Evolutionary conservation across 192 early-diverging fungal genomes (phyloP).

Genomic region (Geranomyces variabilis): DNA sequence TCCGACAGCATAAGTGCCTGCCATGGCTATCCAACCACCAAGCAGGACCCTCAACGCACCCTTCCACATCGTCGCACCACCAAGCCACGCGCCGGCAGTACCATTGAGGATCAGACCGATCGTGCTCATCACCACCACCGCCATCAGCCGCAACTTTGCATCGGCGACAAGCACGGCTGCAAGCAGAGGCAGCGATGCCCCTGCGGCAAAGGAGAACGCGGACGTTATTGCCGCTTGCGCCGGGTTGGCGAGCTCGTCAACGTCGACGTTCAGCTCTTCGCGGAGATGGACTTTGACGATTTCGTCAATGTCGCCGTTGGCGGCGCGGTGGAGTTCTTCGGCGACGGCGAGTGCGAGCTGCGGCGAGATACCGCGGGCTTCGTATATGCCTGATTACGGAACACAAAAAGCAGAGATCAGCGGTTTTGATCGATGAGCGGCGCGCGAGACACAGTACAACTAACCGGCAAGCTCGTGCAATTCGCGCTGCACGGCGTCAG

Average conservation of each 20-base stretch:
- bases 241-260: slow-evolving; percentile 49
- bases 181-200: slow-evolving; percentile 26
- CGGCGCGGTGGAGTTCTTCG: slow-evolving; percentile 35
- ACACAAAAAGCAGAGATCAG: background rate
- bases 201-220: slow-evolving; percentile 41
- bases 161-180: slow-evolving; percentile 28
- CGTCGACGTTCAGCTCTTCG: slow-evolving; percentile 53
- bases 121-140: slow-evolving; percentile 34
- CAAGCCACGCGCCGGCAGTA: slow-evolving; percentile 38
- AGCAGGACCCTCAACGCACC: slow-evolving; percentile 46
- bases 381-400: slow-evolving; percentile 46
- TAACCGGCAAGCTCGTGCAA: slow-evolving; percentile 43
- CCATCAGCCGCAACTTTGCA: background rate
- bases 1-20: slow-evolving; percentile 42
- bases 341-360: slow-evolving; percentile 45
- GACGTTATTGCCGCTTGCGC: slow-evolving; percentile 41
- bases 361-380: slow-evolving; percentile 41
- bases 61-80: slow-evolving; percentile 48
- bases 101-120: slow-evolving; percentile 48
- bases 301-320: slow-evolving; percentile 42
- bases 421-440: background rate
- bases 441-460: background rate
- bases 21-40: slow-evolving; percentile 49
- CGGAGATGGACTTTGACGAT: slow-evolving; percentile 48
- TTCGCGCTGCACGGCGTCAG: slow-evolving; percentile 38